These are phyloP conservation scores for Sphaerostilbella broomeana DNA, from an alignment of 2,329 filamentous ascomycete genomes.

Conservation along the genomic window DNA sequence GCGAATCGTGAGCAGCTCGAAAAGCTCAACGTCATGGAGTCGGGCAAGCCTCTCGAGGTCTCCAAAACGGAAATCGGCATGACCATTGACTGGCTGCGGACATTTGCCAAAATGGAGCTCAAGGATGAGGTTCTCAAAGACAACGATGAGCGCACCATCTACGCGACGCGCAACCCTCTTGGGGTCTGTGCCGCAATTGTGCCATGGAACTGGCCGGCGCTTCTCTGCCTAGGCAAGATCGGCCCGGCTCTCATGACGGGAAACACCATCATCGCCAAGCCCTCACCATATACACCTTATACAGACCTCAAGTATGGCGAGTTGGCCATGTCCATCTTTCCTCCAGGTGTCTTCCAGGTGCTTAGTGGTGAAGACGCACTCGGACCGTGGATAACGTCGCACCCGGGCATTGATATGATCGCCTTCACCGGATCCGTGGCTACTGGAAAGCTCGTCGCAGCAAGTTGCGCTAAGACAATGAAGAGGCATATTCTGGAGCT, in stretches of 20 bases:
- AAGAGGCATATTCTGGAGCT: conserved; percentile 62
- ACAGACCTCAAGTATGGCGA: conserved; percentile 52
- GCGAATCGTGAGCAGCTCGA: conserved; percentile 18
- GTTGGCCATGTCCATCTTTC: conserved; percentile 49
- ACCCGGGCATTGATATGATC: conserved; percentile 55
- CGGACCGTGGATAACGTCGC: conserved; percentile 50
- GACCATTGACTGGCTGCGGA: conserved; percentile 21
- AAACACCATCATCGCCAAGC: conserved; percentile 50
- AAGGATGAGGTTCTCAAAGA: conserved; percentile 33
- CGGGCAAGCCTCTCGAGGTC: conserved; percentile 19
- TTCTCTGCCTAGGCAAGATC: conserved; percentile 46
- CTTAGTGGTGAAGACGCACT: conserved; percentile 55
- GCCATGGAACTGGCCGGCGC: conserved; percentile 43
- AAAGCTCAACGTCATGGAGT: conserved; percentile 19
- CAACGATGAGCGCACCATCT: conserved; percentile 17
- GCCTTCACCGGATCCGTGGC: conserved; percentile 67
- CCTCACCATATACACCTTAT: conserved; percentile 53
- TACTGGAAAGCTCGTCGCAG: conserved; percentile 68
- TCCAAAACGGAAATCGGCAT: conserved; percentile 18
- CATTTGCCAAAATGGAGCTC: conserved; percentile 25
- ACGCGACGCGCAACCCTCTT: conserved; percentile 23
- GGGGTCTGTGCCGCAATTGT: conserved; percentile 41
- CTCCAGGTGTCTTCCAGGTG: conserved; percentile 55
- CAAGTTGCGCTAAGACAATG: conserved; percentile 56
- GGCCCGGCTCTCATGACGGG: conserved; percentile 50